Base-by-base conservation (phyloP, 306 rosid genomes). In the Pterocarpus santalinus region DNA sequence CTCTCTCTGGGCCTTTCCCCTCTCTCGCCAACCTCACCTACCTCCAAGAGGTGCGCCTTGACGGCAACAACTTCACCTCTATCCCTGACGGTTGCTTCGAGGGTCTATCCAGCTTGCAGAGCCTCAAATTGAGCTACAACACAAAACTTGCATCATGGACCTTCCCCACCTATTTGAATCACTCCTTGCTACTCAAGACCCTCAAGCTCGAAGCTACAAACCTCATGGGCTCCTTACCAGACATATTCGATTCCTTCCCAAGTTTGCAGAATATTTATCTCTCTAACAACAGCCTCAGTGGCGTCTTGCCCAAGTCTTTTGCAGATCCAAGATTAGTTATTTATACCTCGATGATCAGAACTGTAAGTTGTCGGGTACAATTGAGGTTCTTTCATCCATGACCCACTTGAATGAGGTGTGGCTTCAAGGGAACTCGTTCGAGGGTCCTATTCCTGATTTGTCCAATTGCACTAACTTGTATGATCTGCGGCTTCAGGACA, bases 391-490 rank as follows among this genome's bases (percentile, higher is more conserved):
- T 13, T 60, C 85, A 0, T 85, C 84, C 1, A 88, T 91, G 97
- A 67, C 83, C 33, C 78, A 74, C 56, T 77, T 88, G 77, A 41
- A 13, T 72, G 87, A 86, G 81, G 90, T 81, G 1, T 88, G 93
- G 94, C 93, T 91, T 11, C 91, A 88, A 0, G 81, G 81, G 65
- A 91, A 91, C 67, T 83, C 65, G 67, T 91, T 91, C 72, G 80
- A 84, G 0, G 92, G 92, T 41, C 78, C 82, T 32, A 86, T 91
- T 43, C 93, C 96, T 0, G 89, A 91, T 61, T 62, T 89, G 11
- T 83, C 96, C 10, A 68, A 68, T 0, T 85, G 87, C 34, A 68
- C 15, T 9, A 17, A 41, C 39, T 44, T 91, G 60, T 55, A 32
- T 15, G 92, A 86, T 76, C 83, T 91, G 74, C 87, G 78, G 81